phyloP scores from a whole-genome alignment of 2,329 filamentous ascomycete species.

The Cryphonectria naterciae region DNA sequence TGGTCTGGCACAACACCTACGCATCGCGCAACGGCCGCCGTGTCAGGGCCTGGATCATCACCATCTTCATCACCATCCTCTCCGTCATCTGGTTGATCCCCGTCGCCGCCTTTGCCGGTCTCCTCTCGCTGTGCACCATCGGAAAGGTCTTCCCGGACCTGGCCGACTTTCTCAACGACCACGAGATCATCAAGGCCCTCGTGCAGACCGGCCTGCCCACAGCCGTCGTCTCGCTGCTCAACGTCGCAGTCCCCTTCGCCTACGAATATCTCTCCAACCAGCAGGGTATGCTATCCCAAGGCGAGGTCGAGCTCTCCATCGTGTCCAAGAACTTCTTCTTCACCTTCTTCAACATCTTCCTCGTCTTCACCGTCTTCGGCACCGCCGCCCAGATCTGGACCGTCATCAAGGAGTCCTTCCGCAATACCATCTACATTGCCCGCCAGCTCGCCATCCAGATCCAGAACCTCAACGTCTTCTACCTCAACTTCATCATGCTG shows the following conservation, averaged over 20 bases:
- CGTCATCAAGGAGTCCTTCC: slow-evolving; percentile 73
- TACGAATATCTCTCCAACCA: slow-evolving; percentile 91
- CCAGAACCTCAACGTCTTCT: slow-evolving; percentile 77
- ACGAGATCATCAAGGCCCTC: slow-evolving; percentile 73
- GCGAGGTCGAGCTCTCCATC: slow-evolving; percentile 89
- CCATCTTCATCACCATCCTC: slow-evolving; percentile 77
- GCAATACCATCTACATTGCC: slow-evolving; percentile 79
- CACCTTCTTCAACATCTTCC: slow-evolving; percentile 98
- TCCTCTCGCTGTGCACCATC: slow-evolving; percentile 83
- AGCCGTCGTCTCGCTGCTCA: slow-evolving; percentile 81
- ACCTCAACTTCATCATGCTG: slow-evolving; percentile 90
- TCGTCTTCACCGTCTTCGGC: slow-evolving; percentile 88
- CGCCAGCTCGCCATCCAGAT: slow-evolving; percentile 76
- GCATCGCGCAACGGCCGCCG: slow-evolving; percentile 74
- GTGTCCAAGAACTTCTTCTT: slow-evolving; percentile 99
- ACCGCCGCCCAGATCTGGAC: slow-evolving; percentile 77
- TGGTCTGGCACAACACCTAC: slow-evolving; percentile 97
- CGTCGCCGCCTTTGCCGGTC: slow-evolving; percentile 75
- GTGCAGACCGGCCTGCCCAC: slow-evolving; percentile 90
- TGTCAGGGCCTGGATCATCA: slow-evolving; percentile 81
- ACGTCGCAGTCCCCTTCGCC: slow-evolving; percentile 86
- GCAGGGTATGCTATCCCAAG: slow-evolving; percentile 94
- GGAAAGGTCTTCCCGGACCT: slow-evolving; percentile 72
- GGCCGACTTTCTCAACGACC: slow-evolving; percentile 66
- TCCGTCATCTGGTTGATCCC: slow-evolving; percentile 88